Base-by-base conservation (phyloP, 257 asterid species). In the Apocynum venetum region DNA sequence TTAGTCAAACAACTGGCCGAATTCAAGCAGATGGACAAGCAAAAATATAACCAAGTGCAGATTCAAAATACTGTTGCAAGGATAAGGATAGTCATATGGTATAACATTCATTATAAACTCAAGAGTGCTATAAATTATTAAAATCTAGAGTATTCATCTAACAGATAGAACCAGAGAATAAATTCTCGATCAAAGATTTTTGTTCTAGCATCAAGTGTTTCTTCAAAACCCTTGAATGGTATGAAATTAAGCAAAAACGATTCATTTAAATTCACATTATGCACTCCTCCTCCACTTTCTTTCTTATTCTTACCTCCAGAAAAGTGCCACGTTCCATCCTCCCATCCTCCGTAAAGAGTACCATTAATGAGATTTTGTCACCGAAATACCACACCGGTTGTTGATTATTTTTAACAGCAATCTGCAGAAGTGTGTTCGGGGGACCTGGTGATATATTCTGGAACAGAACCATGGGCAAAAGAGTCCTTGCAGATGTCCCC, bases 361-460 rank as follows among this genome's bases (percentile, higher is more conserved):
- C 93, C 49, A 79, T 83, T 85, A 96, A 79, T 1, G 90, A 63
- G 56, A 96, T 79, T 80, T 86, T 89, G 85, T 96, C 99, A 48
- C 53, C 91, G 89, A 92, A 96, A 83, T 96, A 96, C 97, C 96
- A 93, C 6, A 91, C 98, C 72, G 98, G 99, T 82, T 96, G 99
- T 88, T 96, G 99, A 82, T 88, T 96, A 82, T 96, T 96, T 83
- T 93, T 96, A 88, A 96, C 91, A 76, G 99, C 99, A 79, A 96
- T 89, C 89, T 96, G 99, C 80, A 96, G 87, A 86, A 89, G 86
- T 71, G 97, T 81, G 76, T 78, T 96, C 40, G 98, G 91, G 11
- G 97, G 96, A 72, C 92, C 93, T 71, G 97, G 94, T 63, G 97
- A 88, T 35, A 89, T 25, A 80, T 96, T 96, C 84, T 96, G 97